A percentile compares a stretch with the other conserved stretches of the same genome.
These are phyloP conservation scores for Globisporangium orthogonon DNA, from an alignment of 352 stramenopile genomes.

Conservation along the genomic window DNA sequence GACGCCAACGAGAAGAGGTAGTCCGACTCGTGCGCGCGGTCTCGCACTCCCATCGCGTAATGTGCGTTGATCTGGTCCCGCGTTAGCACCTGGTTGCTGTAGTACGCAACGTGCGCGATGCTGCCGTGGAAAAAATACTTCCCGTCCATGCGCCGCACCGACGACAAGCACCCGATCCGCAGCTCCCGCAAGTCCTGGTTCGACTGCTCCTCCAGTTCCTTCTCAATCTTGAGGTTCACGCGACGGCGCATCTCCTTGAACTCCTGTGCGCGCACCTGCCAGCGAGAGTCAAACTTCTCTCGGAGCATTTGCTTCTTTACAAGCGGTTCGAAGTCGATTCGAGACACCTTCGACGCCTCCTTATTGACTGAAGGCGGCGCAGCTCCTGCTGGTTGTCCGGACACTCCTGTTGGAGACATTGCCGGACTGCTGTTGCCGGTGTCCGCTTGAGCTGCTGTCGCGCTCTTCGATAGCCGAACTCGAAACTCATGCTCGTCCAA, in stretches of 20 bases:
- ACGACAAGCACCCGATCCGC: conserved; percentile 71
- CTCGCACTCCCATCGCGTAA: conserved; percentile 56
- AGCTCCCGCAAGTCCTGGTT: conserved; percentile 49
- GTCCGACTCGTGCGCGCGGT: conserved; percentile 61
- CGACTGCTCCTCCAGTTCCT: conserved; percentile 60
- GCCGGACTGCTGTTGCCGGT: background rate
- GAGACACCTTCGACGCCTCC: conserved; percentile 52
- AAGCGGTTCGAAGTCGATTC: conserved; percentile 65
- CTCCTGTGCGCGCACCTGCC: conserved; percentile 38
- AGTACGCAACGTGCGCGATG: conserved; percentile 85
- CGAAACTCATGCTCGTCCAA: conserved; percentile 84
- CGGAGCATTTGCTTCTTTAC: conserved; percentile 81
- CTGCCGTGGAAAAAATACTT: conserved; percentile 85
- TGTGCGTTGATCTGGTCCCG: conserved; percentile 72
- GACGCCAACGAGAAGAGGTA: conserved; percentile 73
- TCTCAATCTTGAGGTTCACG: conserved; percentile 61
- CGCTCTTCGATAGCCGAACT: conserved; percentile 48
- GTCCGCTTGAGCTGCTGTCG: background rate
- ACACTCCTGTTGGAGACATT: background rate
- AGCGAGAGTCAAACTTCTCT: conserved; percentile 61
- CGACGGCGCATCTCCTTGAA: conserved; percentile 71
- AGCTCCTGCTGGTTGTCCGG: background rate
- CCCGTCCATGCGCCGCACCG: conserved; percentile 45
- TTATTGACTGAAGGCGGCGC: conserved; percentile 33
- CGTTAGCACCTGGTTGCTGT: conserved; percentile 46